A percentile compares a stretch with the other conserved stretches of the same genome.
Conservation (phyloP, 2,329 filamentous ascomycete species). For the Diaporthe humulicola region DNA sequence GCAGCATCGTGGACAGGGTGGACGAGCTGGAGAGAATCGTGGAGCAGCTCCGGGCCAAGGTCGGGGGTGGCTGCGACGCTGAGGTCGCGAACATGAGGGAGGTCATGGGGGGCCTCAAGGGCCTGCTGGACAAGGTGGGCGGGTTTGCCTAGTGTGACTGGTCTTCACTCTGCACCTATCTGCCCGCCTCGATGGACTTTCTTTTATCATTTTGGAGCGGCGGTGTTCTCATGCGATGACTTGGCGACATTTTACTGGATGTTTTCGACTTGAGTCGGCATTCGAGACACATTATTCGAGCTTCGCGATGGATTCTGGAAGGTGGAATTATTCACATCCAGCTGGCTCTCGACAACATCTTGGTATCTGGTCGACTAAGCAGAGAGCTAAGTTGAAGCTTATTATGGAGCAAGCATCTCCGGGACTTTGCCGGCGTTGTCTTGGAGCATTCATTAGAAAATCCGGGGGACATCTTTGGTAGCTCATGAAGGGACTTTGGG, state of each 20-base stretch:
- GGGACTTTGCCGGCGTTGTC: neutral
- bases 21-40: constrained; percentile 17
- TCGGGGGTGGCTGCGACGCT: constrained; percentile 26
- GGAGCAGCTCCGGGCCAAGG: constrained; percentile 12
- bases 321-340: neutral
- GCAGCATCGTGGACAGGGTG: neutral
- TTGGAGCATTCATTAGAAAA: neutral
- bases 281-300: neutral
- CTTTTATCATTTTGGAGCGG: neutral
- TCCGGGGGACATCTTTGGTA: neutral
- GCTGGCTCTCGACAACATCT: neutral
- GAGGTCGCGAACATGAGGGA: constrained; percentile 38
- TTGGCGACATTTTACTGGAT: neutral
- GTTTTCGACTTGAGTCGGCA: neutral
- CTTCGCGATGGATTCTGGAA: neutral
- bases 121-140: constrained; percentile 26
- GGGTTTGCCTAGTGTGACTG: constrained; percentile 12
- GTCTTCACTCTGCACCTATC: no score
- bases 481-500: neutral
- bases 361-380: neutral
- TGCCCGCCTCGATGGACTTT: neutral
- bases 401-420: neutral
- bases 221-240: neutral
- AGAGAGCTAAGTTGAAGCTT: neutral
- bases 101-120: constrained; percentile 26